Conservation (phyloP, 106 monocot species). For the Acanthochlamys bracteata region DNA sequence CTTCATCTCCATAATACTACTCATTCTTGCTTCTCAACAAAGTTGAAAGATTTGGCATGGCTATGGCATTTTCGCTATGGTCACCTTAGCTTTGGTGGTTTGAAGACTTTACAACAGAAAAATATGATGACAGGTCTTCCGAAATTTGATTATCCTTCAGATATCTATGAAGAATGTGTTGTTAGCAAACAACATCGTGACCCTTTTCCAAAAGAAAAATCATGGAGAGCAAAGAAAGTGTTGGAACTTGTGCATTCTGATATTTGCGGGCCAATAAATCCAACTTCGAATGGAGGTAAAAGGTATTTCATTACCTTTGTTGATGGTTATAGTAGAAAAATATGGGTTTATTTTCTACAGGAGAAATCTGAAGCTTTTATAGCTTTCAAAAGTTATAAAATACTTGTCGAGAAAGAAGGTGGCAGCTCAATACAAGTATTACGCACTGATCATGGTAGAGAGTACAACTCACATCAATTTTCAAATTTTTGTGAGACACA, state of each 20-base stretch:
- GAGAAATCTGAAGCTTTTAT: not conserved
- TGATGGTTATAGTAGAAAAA: conserved; percentile 14
- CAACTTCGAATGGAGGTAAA: conserved; percentile 18
- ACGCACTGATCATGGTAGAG: conserved; percentile 1
- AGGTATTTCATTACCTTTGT: conserved; percentile 19
- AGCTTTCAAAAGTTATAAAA: conserved; percentile 12
- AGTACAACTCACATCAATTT: conserved; percentile 5
- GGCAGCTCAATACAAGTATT: not conserved
- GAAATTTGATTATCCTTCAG: conserved; percentile 1
- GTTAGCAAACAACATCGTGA: conserved; percentile 14
- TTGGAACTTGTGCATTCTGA: conserved; percentile 17
- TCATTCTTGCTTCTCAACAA: not conserved
- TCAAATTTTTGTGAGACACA: conserved; percentile 6
- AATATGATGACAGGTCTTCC: conserved; percentile 19
- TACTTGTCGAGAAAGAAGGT: not conserved
- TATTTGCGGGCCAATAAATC: conserved; percentile 12
- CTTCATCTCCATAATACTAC: not conserved
- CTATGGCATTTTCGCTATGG: conserved; percentile 14
- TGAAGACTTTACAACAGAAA: conserved; percentile 11
- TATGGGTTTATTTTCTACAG: conserved; percentile 11
- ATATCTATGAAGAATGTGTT: conserved; percentile 23
- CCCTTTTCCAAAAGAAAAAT: conserved; percentile 16
- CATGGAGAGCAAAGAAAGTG: conserved; percentile 12
- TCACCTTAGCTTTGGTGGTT: conserved; percentile 10
- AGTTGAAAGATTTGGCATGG: conserved; percentile 4